Conservation (phyloP, 2,329 filamentous ascomycete genomes). For the Colletotrichum sp. region DNA sequence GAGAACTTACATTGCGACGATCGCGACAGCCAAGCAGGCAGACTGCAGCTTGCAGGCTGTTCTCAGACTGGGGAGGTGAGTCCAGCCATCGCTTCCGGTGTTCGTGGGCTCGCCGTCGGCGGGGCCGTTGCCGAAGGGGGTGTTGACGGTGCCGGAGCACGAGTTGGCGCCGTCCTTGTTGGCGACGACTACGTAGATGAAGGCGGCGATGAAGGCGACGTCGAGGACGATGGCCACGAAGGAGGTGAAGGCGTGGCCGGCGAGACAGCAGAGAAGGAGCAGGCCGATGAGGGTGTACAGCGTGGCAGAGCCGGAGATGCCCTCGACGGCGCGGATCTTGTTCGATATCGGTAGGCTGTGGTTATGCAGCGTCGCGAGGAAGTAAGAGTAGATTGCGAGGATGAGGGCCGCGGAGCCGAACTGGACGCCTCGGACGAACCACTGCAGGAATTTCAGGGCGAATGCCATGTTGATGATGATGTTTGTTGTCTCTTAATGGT, state of each 20-base stretch:
- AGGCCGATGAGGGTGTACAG: slow-evolving; percentile 78
- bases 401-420: slow-evolving; percentile 76
- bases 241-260: slow-evolving; percentile 75
- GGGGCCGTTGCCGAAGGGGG: slow-evolving; percentile 71
- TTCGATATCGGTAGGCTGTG: slow-evolving; percentile 67
- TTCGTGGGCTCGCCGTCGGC: slow-evolving; percentile 52
- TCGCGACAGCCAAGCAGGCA: slow-evolving; percentile 77
- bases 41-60: slow-evolving; percentile 77
- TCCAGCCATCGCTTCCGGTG: slow-evolving; percentile 54
- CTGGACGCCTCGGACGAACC: slow-evolving; percentile 74
- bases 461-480: background rate
- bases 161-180: slow-evolving; percentile 71
- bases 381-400: slow-evolving; percentile 83
- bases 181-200: slow-evolving; percentile 81
- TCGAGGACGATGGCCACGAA: slow-evolving; percentile 78
- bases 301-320: slow-evolving; percentile 75
- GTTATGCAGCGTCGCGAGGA: slow-evolving; percentile 74
- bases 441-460: slow-evolving; percentile 71
- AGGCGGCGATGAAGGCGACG: slow-evolving; percentile 74
- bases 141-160: slow-evolving; percentile 67
- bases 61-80: slow-evolving; percentile 49
- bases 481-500: too few species aligned
- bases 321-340: slow-evolving; percentile 76
- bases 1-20: slow-evolving; percentile 71
- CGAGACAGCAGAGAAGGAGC: slow-evolving; percentile 79